Conservation (phyloP, 345 rosid genomes). For the Corchorus capsularis region DNA sequence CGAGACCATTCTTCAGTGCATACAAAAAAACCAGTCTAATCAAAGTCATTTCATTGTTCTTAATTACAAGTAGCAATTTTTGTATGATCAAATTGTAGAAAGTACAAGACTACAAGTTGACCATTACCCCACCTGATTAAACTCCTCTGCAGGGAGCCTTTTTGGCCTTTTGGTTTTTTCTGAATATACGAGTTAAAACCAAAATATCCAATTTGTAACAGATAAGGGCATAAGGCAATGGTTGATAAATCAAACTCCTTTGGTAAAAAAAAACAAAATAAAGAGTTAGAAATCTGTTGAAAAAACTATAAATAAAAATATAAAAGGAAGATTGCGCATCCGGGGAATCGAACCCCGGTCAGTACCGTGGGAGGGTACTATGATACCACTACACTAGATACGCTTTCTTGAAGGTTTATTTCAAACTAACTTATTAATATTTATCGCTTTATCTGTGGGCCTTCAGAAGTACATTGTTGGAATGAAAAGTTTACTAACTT, state of each 20-base stretch:
- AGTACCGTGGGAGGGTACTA: constrained; percentile 97
- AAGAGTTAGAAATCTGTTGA: no score
- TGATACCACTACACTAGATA: constrained; percentile 98
- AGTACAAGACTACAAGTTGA: no score
- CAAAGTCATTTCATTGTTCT: not conserved
- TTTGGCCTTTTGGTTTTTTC: not conserved
- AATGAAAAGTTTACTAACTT: not conserved
- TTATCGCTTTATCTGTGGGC: no score
- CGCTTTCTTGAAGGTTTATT: constrained; percentile 26
- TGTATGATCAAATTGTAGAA: no score
- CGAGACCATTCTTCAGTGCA: not conserved
- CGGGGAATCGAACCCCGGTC: constrained; percentile 97
- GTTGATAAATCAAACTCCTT: no score
- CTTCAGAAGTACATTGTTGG: no score
- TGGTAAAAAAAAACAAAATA: not conserved
- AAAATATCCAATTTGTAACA: not conserved
- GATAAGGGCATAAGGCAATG: no score
- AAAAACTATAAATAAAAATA: no score
- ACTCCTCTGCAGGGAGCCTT: not conserved
- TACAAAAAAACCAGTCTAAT: not conserved
- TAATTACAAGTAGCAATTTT: not conserved
- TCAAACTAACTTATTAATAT: no score
- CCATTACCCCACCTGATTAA: no score
- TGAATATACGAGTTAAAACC: not conserved
- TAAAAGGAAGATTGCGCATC: constrained; percentile 53